A percentile compares a stretch with the other conserved stretches of the same genome.
These are phyloP conservation scores for Fusarium haematococcum DNA, from an alignment of 2,329 filamentous ascomycete genomes.

Conservation along the genomic window DNA sequence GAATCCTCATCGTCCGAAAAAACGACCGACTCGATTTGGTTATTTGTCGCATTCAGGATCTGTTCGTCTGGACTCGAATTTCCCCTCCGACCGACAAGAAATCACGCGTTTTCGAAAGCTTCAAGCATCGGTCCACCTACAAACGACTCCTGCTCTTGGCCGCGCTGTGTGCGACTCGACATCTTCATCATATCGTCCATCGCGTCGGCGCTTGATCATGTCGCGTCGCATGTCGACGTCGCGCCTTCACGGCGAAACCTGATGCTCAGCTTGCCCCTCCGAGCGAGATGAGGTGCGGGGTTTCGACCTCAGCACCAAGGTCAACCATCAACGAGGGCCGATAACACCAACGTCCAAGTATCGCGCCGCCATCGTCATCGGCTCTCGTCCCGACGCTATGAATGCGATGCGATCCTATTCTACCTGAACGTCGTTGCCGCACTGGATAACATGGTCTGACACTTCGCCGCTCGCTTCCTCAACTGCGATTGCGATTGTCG, in stretches of 20 bases:
- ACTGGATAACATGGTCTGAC: not conserved
- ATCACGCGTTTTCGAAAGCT: constrained; percentile 31
- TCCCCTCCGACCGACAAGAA: constrained; percentile 17
- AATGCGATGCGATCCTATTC: not conserved
- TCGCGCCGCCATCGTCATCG: not conserved
- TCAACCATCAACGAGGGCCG: not conserved
- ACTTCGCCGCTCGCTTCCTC: not conserved
- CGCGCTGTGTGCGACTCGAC: constrained; percentile 42
- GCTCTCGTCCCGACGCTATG: not conserved
- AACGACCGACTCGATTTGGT: not conserved
- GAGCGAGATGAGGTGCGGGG: constrained; percentile 28
- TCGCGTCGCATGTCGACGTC: constrained; percentile 11
- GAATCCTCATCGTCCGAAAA: constrained; percentile 5
- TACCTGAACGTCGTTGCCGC: not conserved
- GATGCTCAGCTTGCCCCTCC: constrained; percentile 23
- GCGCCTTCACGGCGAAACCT: not conserved
- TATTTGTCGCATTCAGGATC: constrained; percentile 4
- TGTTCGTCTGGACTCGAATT: not conserved
- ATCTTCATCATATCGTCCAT: constrained; percentile 12
- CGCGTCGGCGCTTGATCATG: constrained; percentile 14
- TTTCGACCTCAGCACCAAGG: constrained; percentile 6
- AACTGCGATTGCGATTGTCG: not conserved
- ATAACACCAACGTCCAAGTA: not conserved
- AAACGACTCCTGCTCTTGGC: constrained; percentile 11
- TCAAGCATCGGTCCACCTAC: constrained; percentile 9